phyloP scores from a whole-genome alignment of 805 yeast genomes.

The Vanderwaltozyma verrucispora region DNA sequence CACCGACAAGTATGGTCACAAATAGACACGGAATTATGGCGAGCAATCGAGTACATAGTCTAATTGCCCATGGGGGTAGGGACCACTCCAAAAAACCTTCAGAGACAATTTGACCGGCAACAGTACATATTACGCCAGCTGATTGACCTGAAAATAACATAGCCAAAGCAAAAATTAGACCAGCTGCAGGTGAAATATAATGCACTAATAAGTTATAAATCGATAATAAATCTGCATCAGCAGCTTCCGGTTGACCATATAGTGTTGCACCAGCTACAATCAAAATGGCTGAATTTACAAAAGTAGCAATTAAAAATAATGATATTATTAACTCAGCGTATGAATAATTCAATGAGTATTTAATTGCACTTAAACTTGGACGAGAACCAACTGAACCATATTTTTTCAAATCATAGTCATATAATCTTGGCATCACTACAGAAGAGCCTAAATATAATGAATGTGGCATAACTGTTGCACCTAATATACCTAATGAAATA shows the following conservation, averaged over 20 bases:
- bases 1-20: constrained; percentile 62
- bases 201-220: constrained; percentile 54
- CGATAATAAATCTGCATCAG: constrained; percentile 71
- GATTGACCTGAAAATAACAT: constrained; percentile 77
- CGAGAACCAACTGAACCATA: constrained; percentile 40
- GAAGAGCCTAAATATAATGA: constrained; percentile 78
- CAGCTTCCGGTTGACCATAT: constrained; percentile 58
- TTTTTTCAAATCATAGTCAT: constrained; percentile 52
- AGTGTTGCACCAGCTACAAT: constrained; percentile 75
- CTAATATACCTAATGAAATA: constrained; percentile 69
- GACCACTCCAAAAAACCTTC: constrained; percentile 87
- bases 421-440: constrained; percentile 71
- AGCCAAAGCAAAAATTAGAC: constrained; percentile 77
- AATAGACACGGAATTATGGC: constrained; percentile 74
- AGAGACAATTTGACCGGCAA: constrained; percentile 86
- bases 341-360: constrained; percentile 61
- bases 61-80: constrained; percentile 66
- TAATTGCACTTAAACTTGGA: constrained; percentile 67
- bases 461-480: constrained; percentile 95
- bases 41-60: constrained; percentile 66
- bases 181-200: constrained; percentile 64
- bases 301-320: constrained; percentile 68
- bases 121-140: constrained; percentile 88
- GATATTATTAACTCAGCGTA: constrained; percentile 61
- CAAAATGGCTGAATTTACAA: constrained; percentile 76